These are phyloP conservation scores for Diaporthe australafricana DNA, from an alignment of 2,329 filamentous ascomycete genomes.

Conservation along the genomic window DNA sequence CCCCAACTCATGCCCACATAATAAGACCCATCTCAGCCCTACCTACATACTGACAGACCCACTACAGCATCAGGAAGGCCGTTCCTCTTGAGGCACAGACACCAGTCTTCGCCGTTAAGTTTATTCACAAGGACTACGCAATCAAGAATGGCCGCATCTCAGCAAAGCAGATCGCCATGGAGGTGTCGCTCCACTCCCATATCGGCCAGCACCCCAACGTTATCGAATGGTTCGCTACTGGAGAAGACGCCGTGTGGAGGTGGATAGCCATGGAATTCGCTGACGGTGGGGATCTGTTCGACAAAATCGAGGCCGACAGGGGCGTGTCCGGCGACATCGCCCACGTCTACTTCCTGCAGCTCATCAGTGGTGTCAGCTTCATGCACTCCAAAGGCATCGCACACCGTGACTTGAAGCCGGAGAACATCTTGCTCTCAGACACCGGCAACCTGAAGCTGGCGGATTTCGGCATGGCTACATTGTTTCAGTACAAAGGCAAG, in stretches of 20 bases:
- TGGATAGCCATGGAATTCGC: constrained; percentile 99
- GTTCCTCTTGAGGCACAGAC: constrained; percentile 74
- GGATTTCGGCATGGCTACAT: constrained; percentile 94
- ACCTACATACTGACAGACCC: constrained; percentile 37
- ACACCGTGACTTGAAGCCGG: constrained; percentile 91
- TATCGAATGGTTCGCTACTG: constrained; percentile 90
- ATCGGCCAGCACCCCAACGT: constrained; percentile 92
- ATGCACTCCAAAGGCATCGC: constrained; percentile 97
- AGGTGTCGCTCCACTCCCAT: constrained; percentile 89
- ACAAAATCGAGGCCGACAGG: constrained; percentile 98
- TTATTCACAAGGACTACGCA: constrained; percentile 98
- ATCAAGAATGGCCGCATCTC: constrained; percentile 89
- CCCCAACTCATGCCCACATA: constrained; percentile 33
- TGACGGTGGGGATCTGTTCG: constrained; percentile 94
- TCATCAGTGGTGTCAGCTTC: constrained; percentile 90
- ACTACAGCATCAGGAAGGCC: constrained; percentile 88
- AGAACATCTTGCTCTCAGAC: constrained; percentile 91
- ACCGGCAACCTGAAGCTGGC: constrained; percentile 92
- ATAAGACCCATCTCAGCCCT: constrained; percentile 30
- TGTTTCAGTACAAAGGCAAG: constrained; percentile 90
- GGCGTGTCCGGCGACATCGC: constrained; percentile 95
- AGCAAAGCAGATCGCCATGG: constrained; percentile 89
- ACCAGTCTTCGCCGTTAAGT: constrained; percentile 95
- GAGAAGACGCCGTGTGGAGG: constrained; percentile 87
- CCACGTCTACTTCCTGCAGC: constrained; percentile 94